phyloP scores from a whole-genome alignment of 1,284 basidiomycete genomes.

The Macrocybe sp. region DNA sequence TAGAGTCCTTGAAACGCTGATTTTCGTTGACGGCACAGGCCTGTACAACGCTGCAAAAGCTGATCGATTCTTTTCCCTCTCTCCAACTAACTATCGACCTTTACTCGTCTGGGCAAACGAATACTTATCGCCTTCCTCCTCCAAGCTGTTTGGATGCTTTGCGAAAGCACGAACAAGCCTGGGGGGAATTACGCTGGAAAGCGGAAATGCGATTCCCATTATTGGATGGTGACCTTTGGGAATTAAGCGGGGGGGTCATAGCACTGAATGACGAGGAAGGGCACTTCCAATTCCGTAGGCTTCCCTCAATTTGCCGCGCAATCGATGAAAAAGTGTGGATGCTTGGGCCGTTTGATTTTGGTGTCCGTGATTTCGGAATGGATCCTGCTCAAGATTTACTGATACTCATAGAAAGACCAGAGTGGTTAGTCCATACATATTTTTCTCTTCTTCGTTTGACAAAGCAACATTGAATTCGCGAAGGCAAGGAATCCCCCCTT shows the following conservation, averaged over 20 bases:
- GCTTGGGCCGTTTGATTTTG: conserved; percentile 30
- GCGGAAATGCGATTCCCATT: conserved; percentile 32
- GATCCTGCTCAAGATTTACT: conserved; percentile 61
- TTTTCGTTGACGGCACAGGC: conserved; percentile 29
- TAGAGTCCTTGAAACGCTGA: neutral
- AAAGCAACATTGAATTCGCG: no score
- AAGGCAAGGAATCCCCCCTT: neutral
- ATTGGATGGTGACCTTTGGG: conserved; percentile 40
- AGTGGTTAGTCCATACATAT: conserved; percentile 20
- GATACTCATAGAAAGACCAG: conserved; percentile 40
- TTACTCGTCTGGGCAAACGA: conserved; percentile 41
- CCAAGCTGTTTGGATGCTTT: conserved; percentile 39
- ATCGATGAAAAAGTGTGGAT: conserved; percentile 47
- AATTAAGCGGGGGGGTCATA: conserved; percentile 57
- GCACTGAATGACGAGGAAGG: conserved; percentile 32
- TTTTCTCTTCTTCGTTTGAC: conserved; percentile 6
- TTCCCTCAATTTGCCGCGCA: conserved; percentile 43
- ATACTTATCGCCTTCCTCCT: conserved; percentile 24
- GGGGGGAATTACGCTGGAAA: conserved; percentile 40
- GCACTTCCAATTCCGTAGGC: conserved; percentile 38
- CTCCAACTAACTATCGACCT: conserved; percentile 54
- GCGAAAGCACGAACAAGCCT: conserved; percentile 38
- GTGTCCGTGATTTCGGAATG: conserved; percentile 54
- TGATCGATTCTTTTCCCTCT: conserved; percentile 31
- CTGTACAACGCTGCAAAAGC: conserved; percentile 32